These are phyloP conservation scores for Phytophthora colocasiae DNA, from an alignment of 352 stramenopile genomes.

Conservation along the genomic window DNA sequence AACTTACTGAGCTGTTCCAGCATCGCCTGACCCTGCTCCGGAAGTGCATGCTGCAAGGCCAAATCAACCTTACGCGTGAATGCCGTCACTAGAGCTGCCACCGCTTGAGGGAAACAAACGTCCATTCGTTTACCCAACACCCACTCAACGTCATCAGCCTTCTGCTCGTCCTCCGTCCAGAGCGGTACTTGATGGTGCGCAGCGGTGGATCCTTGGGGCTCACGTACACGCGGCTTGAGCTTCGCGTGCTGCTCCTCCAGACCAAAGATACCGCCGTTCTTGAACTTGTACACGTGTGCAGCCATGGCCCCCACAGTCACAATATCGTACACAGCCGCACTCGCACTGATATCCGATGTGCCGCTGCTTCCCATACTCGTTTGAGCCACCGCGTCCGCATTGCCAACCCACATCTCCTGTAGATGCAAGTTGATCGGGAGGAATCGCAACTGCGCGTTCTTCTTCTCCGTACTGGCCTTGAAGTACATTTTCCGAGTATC, in stretches of 20 bases:
- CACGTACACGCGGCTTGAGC: constrained; percentile 66
- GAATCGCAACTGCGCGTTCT: constrained; percentile 80
- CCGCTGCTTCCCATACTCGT: constrained; percentile 41
- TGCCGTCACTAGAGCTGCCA: constrained; percentile 79
- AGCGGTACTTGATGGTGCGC: constrained; percentile 72
- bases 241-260: constrained; percentile 79
- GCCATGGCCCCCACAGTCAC: constrained; percentile 89
- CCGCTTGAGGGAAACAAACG: constrained; percentile 83
- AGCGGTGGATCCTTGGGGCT: constrained; percentile 49
- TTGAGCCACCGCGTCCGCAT: constrained; percentile 47
- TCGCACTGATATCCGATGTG: constrained; percentile 37
- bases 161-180: constrained; percentile 87
- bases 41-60: constrained; percentile 61
- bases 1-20: constrained; percentile 81
- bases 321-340: constrained; percentile 76
- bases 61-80: constrained; percentile 87
- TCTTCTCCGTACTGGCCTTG: constrained; percentile 89
- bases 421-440: constrained; percentile 87
- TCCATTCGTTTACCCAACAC: constrained; percentile 86
- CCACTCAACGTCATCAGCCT: constrained; percentile 80
- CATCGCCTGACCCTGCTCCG: constrained; percentile 62
- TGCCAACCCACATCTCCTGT: constrained; percentile 89
- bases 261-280: constrained; percentile 82
- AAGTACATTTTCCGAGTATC: constrained; percentile 86
- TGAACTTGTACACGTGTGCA: constrained; percentile 90